These are phyloP conservation scores for Fusarium miscanthi DNA, from an alignment of 2,329 filamentous ascomycete genomes.

Conservation along the genomic window DNA sequence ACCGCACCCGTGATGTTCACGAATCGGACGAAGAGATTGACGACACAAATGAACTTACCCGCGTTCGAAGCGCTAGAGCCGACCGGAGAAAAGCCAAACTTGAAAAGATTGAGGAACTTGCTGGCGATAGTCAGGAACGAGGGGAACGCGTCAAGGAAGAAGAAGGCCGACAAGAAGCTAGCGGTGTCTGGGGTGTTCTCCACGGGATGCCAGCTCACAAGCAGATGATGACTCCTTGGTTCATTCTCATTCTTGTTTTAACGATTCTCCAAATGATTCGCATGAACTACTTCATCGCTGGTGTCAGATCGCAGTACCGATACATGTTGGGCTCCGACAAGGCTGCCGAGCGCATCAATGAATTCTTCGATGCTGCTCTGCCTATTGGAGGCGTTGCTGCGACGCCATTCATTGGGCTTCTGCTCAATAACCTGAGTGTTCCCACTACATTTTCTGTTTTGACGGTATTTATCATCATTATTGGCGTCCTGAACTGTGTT, in stretches of 20 bases:
- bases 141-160: constrained; percentile 65
- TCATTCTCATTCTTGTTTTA: constrained; percentile 75
- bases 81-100: constrained; percentile 66
- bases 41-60: constrained; percentile 58
- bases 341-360: constrained; percentile 52
- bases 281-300: constrained; percentile 79
- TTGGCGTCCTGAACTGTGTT: constrained; percentile 72
- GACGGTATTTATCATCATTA: constrained; percentile 67
- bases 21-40: constrained; percentile 65
- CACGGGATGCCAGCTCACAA: constrained; percentile 71
- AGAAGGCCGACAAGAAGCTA: constrained; percentile 67
- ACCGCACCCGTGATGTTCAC: constrained; percentile 57
- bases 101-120: constrained; percentile 70
- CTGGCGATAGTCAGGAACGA: constrained; percentile 67
- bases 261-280: constrained; percentile 69
- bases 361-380: constrained; percentile 61
- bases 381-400: constrained; percentile 76
- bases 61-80: constrained; percentile 56
- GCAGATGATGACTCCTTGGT: constrained; percentile 78
- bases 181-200: constrained; percentile 78
- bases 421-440: constrained; percentile 75
- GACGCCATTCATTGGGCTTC: constrained; percentile 76
- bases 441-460: constrained; percentile 68
- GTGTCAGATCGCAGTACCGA: constrained; percentile 75
- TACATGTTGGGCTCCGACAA: constrained; percentile 69